These are phyloP conservation scores for Fusarium napiforme DNA, from an alignment of 2,329 filamentous ascomycete species.

Conservation along the genomic window DNA sequence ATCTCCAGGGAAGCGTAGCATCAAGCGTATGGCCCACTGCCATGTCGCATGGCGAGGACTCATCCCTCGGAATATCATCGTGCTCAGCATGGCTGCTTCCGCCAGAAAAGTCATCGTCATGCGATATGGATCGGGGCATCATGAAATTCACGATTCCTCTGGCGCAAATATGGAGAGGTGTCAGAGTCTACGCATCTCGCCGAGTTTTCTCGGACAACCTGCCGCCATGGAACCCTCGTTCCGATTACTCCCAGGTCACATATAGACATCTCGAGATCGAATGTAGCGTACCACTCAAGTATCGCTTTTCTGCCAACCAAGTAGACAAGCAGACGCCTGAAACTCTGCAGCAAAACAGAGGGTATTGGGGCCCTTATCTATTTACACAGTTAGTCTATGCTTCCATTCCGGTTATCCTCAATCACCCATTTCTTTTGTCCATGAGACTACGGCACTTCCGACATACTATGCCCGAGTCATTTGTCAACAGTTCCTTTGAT, in stretches of 20 bases:
- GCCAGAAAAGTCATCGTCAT: background rate
- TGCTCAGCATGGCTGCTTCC: background rate
- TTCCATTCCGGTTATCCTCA: slow-evolving; percentile 1
- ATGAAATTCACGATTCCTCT: background rate
- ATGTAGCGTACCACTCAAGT: background rate
- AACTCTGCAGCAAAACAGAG: background rate
- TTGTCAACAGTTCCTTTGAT: background rate
- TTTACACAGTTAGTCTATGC: background rate
- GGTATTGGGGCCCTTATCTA: background rate
- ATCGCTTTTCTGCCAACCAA: background rate
- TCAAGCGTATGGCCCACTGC: background rate
- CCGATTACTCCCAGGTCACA: background rate
- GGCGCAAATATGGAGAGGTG: background rate
- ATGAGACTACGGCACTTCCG: background rate
- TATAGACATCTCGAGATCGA: slow-evolving; percentile 4
- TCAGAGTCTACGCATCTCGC: background rate
- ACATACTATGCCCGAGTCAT: background rate
- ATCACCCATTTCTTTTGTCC: background rate
- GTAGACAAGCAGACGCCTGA: background rate
- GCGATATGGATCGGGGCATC: background rate
- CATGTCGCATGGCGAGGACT: background rate
- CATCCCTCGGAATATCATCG: background rate
- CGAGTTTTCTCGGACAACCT: background rate
- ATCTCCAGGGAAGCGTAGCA: background rate
- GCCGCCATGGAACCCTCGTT: background rate